phyloP scores from a whole-genome alignment of 2,329 filamentous ascomycete species.

The Apiospora aurea region DNA sequence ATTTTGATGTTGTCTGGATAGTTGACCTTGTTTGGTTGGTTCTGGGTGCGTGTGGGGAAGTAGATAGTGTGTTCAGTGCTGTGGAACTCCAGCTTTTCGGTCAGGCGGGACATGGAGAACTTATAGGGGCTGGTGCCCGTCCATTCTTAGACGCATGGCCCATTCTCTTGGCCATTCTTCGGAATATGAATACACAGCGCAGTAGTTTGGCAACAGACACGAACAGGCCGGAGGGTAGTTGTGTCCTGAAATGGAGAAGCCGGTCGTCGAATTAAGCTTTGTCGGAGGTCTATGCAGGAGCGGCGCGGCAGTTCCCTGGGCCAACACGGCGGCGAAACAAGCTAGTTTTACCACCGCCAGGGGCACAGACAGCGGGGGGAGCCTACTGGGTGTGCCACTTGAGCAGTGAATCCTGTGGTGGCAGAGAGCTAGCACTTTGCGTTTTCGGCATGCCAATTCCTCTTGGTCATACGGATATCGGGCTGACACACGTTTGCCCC shows the following conservation, averaged over 20 bases:
- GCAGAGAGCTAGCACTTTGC: neutral
- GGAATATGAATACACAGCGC: neutral
- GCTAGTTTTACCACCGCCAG: neutral
- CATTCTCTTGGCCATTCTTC: neutral
- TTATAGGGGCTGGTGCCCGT: neutral
- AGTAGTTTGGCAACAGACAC: neutral
- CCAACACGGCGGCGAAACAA: neutral
- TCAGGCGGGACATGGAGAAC: neutral
- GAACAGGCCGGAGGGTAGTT: neutral
- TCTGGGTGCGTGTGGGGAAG: neutral
- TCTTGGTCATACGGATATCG: too few species aligned
- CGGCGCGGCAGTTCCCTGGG: neutral
- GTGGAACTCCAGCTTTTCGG: rapidly evolving
- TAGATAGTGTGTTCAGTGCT: too few species aligned
- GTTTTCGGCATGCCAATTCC: neutral
- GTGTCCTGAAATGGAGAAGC: neutral
- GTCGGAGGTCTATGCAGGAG: neutral
- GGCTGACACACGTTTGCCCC: neutral
- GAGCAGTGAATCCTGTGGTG: too few species aligned
- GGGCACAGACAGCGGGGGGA: neutral
- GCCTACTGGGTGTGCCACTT: neutral
- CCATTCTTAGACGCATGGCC: neutral
- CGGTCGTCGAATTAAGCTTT: neutral
- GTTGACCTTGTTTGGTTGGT: neutral
- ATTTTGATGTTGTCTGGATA: neutral